Conservation (phyloP, 2,329 filamentous ascomycete species). For the Penicillium psychrosexuale region DNA sequence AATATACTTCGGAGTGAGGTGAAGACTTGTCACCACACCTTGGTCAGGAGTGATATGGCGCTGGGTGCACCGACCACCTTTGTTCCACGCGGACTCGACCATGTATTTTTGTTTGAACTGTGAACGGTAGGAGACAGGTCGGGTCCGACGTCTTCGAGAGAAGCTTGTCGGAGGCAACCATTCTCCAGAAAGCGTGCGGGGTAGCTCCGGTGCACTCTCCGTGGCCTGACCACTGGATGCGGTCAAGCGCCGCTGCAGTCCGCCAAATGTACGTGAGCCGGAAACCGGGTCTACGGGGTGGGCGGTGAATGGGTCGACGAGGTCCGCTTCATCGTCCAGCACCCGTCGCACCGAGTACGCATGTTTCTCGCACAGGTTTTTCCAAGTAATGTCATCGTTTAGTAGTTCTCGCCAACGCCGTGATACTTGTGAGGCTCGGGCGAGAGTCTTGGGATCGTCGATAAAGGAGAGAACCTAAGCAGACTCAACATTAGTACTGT, state of each 20-base stretch:
- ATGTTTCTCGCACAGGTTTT: slow-evolving; percentile 92
- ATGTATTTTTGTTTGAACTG: slow-evolving; percentile 98
- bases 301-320: slow-evolving; percentile 35
- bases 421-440: slow-evolving; percentile 93
- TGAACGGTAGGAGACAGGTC: slow-evolving; percentile 81
- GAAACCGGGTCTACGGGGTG: slow-evolving; percentile 24
- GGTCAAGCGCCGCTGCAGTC: slow-evolving; percentile 26
- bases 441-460: slow-evolving; percentile 91
- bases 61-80: slow-evolving; percentile 77
- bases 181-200: slow-evolving; percentile 34
- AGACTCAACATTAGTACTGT: slow-evolving; percentile 13
- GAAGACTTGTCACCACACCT: slow-evolving; percentile 91
- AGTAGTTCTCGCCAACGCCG: slow-evolving; percentile 88
- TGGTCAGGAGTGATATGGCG: slow-evolving; percentile 94
- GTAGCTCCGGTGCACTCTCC: slow-evolving; percentile 49
- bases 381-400: slow-evolving; percentile 97
- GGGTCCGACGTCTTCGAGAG: slow-evolving; percentile 51
- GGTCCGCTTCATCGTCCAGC: slow-evolving; percentile 45
- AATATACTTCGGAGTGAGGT: slow-evolving; percentile 93
- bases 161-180: slow-evolving; percentile 31
- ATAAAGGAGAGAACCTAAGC: slow-evolving; percentile 87
- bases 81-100: slow-evolving; percentile 95
- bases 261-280: slow-evolving; percentile 19
- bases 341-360: slow-evolving; percentile 78
- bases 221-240: slow-evolving; percentile 38